Percentiles rank a stretch among this genome's conserved stretches.
Evolutionary conservation across 176 grass and related monocot genomes (phyloP).

Genomic region (Tuctoria greenei): DNA sequence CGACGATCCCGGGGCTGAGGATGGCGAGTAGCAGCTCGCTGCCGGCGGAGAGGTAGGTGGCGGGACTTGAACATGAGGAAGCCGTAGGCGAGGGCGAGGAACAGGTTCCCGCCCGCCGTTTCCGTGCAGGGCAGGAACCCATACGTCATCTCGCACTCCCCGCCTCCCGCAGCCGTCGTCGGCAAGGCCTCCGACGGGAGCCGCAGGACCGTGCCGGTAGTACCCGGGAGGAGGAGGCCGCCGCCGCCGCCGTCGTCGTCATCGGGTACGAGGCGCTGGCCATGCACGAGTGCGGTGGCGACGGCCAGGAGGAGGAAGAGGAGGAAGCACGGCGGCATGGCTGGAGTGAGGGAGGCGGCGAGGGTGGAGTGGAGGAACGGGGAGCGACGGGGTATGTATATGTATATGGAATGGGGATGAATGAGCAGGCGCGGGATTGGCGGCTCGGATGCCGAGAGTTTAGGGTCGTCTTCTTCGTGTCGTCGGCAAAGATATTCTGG

Average conservation of each 20-base stretch:
- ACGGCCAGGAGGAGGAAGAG: slow-evolving; percentile 44
- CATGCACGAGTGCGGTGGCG: slow-evolving; percentile 18
- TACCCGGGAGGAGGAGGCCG: background rate
- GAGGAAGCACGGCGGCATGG: slow-evolving; percentile 20
- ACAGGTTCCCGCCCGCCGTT: slow-evolving; percentile 65
- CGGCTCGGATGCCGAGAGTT: background rate
- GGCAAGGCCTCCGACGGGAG: slow-evolving; percentile 13
- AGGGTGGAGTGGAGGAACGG: too few relatives aligned
- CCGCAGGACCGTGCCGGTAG: slow-evolving; percentile 3
- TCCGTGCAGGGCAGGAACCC: slow-evolving; percentile 81
- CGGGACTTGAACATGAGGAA: slow-evolving; percentile 92
- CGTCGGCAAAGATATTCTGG: too few relatives aligned
- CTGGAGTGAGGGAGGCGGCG: background rate
- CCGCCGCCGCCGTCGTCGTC: too few relatives aligned
- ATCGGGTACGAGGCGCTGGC: background rate
- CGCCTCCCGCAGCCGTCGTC: background rate
- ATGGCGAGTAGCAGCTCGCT: slow-evolving; percentile 90
- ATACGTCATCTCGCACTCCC: slow-evolving; percentile 73
- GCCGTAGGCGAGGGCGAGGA: slow-evolving; percentile 70
- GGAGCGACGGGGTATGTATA: background rate
- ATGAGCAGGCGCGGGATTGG: background rate
- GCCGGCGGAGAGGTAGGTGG: slow-evolving; percentile 81
- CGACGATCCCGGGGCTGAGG: slow-evolving; percentile 86
- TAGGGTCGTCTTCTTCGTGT: background rate
- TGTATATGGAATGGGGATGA: background rate